These are phyloP conservation scores for Trypanosoma avium DNA, from an alignment of 208 protist genomes.

Conservation along the genomic window DNA sequence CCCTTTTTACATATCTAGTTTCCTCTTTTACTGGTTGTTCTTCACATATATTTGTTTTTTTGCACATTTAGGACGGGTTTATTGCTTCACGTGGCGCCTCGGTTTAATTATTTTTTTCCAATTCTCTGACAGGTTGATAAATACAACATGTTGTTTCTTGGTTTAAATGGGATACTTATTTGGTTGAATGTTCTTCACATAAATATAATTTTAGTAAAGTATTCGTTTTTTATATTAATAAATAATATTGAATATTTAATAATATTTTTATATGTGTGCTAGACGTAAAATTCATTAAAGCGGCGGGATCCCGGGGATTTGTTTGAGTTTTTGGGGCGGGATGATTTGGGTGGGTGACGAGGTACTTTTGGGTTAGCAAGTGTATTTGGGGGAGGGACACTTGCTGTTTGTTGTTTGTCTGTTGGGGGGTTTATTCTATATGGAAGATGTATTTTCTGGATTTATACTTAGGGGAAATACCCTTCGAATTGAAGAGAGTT, in stretches of 20 bases:
- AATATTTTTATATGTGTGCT: too few species aligned
- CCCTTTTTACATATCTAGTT: constrained; percentile 5
- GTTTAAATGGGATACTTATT: constrained; percentile 35
- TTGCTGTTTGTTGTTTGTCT: constrained; percentile 8
- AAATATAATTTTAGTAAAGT: constrained; percentile 45
- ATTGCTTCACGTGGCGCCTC: too few species aligned
- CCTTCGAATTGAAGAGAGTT: too few species aligned
- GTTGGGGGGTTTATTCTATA: constrained; percentile 3
- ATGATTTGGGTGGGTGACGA: neutral
- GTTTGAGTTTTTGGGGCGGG: constrained; percentile 18
- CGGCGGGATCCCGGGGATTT: neutral
- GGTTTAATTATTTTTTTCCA: too few species aligned
- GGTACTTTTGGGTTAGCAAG: neutral
- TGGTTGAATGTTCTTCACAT: constrained; percentile 44
- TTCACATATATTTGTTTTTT: constrained; percentile 9
- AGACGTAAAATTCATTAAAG: constrained; percentile 7
- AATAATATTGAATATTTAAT: constrained; percentile 49
- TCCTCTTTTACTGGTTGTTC: constrained; percentile 27
- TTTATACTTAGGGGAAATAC: constrained; percentile 13
- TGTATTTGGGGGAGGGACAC: constrained; percentile 12
- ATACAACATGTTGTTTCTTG: constrained; percentile 41
- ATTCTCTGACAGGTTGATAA: constrained; percentile 45
- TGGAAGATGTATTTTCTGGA: too few species aligned
- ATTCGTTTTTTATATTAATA: constrained; percentile 46
- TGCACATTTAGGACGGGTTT: neutral